These are phyloP conservation scores for Tagetes erecta DNA, from an alignment of 129 eudicot species.

Conservation along the genomic window DNA sequence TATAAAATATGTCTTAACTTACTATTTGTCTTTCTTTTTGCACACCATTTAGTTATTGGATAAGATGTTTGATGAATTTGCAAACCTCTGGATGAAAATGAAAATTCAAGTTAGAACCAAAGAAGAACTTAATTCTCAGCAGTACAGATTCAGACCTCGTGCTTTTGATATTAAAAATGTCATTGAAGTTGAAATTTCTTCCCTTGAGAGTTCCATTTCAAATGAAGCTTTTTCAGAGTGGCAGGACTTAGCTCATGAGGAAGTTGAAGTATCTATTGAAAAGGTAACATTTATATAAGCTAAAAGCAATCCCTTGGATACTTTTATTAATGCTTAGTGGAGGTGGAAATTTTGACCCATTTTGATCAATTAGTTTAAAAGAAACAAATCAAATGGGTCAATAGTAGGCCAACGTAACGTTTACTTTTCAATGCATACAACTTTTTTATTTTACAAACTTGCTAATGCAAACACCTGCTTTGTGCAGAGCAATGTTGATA, in stretches of 20 bases:
- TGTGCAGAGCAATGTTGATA: slow-evolving; percentile 44
- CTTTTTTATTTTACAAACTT: neutral
- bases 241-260: slow-evolving; percentile 69
- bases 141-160: slow-evolving; percentile 71
- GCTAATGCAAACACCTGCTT: slow-evolving; percentile 16
- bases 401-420: neutral
- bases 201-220: slow-evolving; percentile 45
- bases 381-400: neutral
- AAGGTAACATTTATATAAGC: slow-evolving; percentile 36
- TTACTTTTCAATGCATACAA: neutral
- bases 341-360: neutral
- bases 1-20: neutral
- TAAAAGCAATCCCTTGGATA: neutral
- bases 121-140: slow-evolving; percentile 59
- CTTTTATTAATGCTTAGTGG: neutral
- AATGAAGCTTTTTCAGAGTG: slow-evolving; percentile 71
- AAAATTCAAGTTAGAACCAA: slow-evolving; percentile 49
- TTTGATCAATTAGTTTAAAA: neutral
- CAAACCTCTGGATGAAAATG: slow-evolving; percentile 65
- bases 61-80: slow-evolving; percentile 60
- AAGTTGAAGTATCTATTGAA: slow-evolving; percentile 54
- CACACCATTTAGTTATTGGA: slow-evolving; percentile 50
- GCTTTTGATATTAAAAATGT: slow-evolving; percentile 69
- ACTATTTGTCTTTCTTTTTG: slow-evolving; percentile 5
- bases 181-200: slow-evolving; percentile 60